Evolutionary conservation across 2,329 filamentous ascomycete genomes (phyloP).

Genomic region (Aspergillus versicolor): DNA sequence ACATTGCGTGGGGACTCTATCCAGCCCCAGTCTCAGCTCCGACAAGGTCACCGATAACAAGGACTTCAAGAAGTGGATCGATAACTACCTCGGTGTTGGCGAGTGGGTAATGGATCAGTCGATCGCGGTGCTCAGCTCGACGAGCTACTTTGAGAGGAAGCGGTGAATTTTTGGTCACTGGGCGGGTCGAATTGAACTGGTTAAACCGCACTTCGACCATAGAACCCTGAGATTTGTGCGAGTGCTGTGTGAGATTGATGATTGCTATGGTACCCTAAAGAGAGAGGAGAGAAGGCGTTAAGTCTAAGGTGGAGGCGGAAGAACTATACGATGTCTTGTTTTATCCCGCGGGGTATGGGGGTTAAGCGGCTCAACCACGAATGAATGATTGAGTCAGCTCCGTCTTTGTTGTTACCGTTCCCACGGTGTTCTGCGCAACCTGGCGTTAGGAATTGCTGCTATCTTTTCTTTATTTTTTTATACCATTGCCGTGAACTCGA

Average conservation of each 20-base stretch:
- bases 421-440: constrained; percentile 3
- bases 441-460: constrained; percentile 23
- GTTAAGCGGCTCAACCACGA: background rate
- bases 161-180: constrained; percentile 38
- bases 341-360: background rate
- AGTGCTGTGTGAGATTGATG: too few species aligned
- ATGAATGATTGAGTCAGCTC: constrained; percentile 18
- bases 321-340: background rate
- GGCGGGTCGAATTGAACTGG: too few species aligned
- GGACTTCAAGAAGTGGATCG: constrained; percentile 82
- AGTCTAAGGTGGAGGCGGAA: background rate
- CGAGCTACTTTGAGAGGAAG: constrained; percentile 86
- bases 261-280: background rate
- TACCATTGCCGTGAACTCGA: constrained; percentile 13
- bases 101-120: constrained; percentile 99
- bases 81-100: constrained; percentile 89
- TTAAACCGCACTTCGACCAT: too few species aligned
- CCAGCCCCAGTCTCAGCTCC: constrained; percentile 73
- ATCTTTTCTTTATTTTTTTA: constrained; percentile 9
- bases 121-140: constrained; percentile 84
- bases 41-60: constrained; percentile 82
- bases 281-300: too few species aligned
- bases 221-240: too few species aligned
- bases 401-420: background rate
- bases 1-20: constrained; percentile 30